A percentile compares a stretch with the other conserved stretches of the same genome.
phyloP scores from a whole-genome alignment of 345 rosid species.

The Cardiospermum halicacabum region DNA sequence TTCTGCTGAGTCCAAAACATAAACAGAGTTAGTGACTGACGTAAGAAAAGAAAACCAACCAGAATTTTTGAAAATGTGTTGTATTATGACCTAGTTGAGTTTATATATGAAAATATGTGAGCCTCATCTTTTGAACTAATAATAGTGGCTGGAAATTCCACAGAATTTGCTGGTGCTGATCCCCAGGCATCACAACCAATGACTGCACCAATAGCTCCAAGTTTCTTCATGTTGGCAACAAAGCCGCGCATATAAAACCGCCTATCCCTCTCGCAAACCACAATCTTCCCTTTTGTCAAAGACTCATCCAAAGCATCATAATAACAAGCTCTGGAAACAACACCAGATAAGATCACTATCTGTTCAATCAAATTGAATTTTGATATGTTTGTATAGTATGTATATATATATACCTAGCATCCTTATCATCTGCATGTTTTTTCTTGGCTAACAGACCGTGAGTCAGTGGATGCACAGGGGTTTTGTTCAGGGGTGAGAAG shows the following conservation, averaged over 20 bases:
- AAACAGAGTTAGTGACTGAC: not conserved
- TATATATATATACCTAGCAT: slow-evolving; percentile 52
- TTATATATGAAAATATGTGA: slow-evolving; percentile 50
- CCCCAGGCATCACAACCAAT: slow-evolving; percentile 41
- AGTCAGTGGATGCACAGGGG: slow-evolving; percentile 55
- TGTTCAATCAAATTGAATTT: not conserved
- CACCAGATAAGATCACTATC: not conserved
- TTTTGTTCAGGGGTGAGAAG: slow-evolving; percentile 41
- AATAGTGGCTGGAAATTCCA: slow-evolving; percentile 41
- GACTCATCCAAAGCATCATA: slow-evolving; percentile 37
- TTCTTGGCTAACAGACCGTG: slow-evolving; percentile 52
- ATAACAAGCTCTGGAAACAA: slow-evolving; percentile 46
- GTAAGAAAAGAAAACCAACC: no score
- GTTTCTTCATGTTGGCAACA: slow-evolving; percentile 34
- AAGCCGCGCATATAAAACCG: slow-evolving; percentile 17
- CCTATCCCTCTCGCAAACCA: slow-evolving; percentile 48
- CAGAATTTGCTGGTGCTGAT: slow-evolving; percentile 39
- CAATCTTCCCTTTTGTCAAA: slow-evolving; percentile 56
- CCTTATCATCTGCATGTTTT: slow-evolving; percentile 24
- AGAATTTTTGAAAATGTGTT: no score
- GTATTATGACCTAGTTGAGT: slow-evolving; percentile 59
- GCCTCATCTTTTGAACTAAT: slow-evolving; percentile 50
- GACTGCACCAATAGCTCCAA: slow-evolving; percentile 57
- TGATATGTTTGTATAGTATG: not conserved
- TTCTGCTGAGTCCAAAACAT: slow-evolving; percentile 25